Conservation (phyloP, 495 filamentous ascomycete genomes). For the Rostrohypoxylon terebratum region DNA sequence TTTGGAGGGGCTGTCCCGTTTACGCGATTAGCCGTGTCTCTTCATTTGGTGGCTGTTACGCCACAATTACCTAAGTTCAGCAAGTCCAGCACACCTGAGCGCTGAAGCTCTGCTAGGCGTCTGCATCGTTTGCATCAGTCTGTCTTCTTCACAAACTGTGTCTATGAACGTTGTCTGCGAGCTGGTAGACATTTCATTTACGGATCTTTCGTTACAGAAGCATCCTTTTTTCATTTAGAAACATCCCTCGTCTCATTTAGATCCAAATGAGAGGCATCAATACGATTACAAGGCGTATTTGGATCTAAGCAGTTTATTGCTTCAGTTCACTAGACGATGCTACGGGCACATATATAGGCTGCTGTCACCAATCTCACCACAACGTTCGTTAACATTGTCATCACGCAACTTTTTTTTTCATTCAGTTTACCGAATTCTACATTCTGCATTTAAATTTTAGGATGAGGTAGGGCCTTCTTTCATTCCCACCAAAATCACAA, state of each 20-base stretch:
- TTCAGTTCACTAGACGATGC: background rate
- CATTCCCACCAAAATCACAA: background rate
- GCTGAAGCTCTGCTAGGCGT: background rate
- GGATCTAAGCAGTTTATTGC: background rate
- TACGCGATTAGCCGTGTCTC: background rate
- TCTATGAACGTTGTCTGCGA: constrained; percentile 20
- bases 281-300: background rate
- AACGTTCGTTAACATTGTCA: background rate
- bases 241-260: background rate
- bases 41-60: background rate
- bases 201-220: background rate
- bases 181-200: constrained; percentile 17
- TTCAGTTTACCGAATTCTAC: background rate
- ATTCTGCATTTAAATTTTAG: too few relatives aligned
- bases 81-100: too few relatives aligned
- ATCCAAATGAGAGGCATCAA: constrained; percentile 5
- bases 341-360: background rate
- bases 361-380: background rate
- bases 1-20: background rate
- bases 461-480: background rate
- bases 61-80: background rate
- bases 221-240: background rate
- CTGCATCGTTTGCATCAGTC: background rate
- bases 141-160: background rate
- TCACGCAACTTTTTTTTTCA: background rate